A percentile compares a stretch with the other conserved stretches of the same genome.
Conservation (phyloP, 2,329 filamentous ascomycete species). For the Alternaria gaisen region DNA sequence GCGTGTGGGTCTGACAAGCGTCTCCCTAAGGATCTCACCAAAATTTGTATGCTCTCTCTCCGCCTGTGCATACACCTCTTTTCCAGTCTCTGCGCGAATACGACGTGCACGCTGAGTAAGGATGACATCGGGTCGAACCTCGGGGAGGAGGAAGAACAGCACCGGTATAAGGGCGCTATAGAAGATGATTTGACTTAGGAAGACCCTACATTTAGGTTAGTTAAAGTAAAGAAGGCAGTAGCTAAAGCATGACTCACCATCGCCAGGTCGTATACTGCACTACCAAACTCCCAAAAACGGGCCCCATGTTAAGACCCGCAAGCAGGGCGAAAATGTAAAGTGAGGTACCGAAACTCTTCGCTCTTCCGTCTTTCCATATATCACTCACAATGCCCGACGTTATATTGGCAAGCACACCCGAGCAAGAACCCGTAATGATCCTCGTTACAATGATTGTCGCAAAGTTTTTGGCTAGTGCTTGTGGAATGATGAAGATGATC, state of each 20-base stretch:
- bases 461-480: conserved; percentile 56
- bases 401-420: conserved; percentile 55
- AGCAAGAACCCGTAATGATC: conserved; percentile 56
- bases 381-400: conserved; percentile 48
- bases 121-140: conserved; percentile 60
- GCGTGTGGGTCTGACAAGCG: conserved; percentile 49
- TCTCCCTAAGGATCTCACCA: conserved; percentile 45
- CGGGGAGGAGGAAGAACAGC: conserved; percentile 55
- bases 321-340: conserved; percentile 57
- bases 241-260: conserved; percentile 45
- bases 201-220: conserved; percentile 50
- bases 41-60: conserved; percentile 49
- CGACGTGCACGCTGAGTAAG: conserved; percentile 49
- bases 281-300: conserved; percentile 55
- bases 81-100: conserved; percentile 41
- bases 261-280: conserved; percentile 52
- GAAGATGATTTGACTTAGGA: conserved; percentile 57
- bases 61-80: conserved; percentile 41
- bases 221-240: conserved; percentile 7
- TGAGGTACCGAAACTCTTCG: conserved; percentile 54
- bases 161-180: conserved; percentile 55
- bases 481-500: conserved; percentile 54
- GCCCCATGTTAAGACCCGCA: conserved; percentile 56
- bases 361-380: conserved; percentile 50
- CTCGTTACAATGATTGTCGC: conserved; percentile 56